Percentiles rank a stretch among this genome's conserved stretches.
phyloP scores from a whole-genome alignment of 768 basidiomycete genomes.

The Collybia sordida region DNA sequence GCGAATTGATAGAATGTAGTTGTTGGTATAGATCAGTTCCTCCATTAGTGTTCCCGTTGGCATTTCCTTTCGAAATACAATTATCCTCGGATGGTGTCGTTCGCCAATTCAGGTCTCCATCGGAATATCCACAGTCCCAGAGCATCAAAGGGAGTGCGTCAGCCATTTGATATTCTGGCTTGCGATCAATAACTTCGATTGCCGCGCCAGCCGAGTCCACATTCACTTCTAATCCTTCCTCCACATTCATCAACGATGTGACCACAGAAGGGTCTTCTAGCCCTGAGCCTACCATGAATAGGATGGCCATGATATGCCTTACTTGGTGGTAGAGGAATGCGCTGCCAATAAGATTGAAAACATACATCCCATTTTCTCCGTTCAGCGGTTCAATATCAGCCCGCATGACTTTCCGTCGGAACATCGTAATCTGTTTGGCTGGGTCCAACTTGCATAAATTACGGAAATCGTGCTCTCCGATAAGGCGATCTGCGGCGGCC shows the following conservation, averaged over 20 bases:
- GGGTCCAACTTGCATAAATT: constrained; percentile 95
- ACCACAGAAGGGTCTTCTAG: constrained; percentile 76
- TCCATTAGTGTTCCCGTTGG: constrained; percentile 22
- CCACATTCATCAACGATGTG: constrained; percentile 70
- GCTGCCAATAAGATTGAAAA: constrained; percentile 82
- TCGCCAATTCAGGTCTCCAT: constrained; percentile 71
- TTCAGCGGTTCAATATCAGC: constrained; percentile 60
- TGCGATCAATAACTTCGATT: constrained; percentile 57
- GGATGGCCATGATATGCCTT: constrained; percentile 87
- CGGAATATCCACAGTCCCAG: constrained; percentile 82
- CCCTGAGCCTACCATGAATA: constrained; percentile 84
- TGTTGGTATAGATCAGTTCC: constrained; percentile 45
- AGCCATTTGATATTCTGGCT: constrained; percentile 94
- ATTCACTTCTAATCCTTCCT: constrained; percentile 38
- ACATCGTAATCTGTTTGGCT: constrained; percentile 85
- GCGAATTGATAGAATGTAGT: constrained; percentile 51
- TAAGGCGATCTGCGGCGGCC: constrained; percentile 63
- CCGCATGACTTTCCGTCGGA: constrained; percentile 62
- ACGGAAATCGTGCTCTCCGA: constrained; percentile 93
- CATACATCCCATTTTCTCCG: constrained; percentile 44
- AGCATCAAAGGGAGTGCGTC: constrained; percentile 88
- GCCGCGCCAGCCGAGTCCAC: constrained; percentile 29
- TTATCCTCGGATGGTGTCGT: constrained; percentile 25
- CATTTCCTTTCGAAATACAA: constrained; percentile 13
- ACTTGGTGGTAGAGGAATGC: constrained; percentile 97